A percentile compares a stretch with the other conserved stretches of the same genome.
Conservation (phyloP, 139 green algal genomes). For the Chlorella sorokiniana region DNA sequence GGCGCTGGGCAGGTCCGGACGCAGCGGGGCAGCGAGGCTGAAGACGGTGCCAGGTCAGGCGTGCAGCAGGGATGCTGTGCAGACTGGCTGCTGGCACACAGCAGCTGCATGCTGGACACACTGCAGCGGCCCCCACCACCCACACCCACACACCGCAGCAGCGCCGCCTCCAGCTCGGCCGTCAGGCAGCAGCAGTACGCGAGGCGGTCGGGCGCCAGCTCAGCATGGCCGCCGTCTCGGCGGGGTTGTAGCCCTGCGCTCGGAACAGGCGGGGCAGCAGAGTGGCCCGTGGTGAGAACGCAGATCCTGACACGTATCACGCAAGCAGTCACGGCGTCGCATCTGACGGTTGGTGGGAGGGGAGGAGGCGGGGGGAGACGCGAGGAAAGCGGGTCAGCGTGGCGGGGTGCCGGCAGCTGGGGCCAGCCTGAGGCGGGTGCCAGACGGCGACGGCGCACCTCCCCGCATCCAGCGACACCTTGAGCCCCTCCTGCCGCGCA, state of each 20-base stretch:
- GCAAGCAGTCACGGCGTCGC: too few relatives aligned
- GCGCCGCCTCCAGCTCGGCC: slow-evolving; percentile 43
- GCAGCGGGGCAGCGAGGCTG: background rate
- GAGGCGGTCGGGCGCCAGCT: slow-evolving; percentile 69
- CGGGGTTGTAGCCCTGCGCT: slow-evolving; percentile 43
- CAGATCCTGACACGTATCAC: background rate
- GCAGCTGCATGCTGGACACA: background rate
- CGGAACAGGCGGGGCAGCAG: too few relatives aligned
- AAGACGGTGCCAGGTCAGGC: background rate
- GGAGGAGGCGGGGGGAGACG: too few relatives aligned
- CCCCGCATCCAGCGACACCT: slow-evolving; percentile 75
- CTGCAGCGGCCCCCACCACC: background rate
- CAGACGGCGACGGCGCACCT: slow-evolving; percentile 38
- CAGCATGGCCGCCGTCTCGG: slow-evolving; percentile 70
- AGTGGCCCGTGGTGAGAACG: background rate
- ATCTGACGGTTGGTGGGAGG: too few relatives aligned
- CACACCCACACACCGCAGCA: slow-evolving; percentile 38
- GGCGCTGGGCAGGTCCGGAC: too few relatives aligned
- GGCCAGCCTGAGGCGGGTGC: too few relatives aligned
- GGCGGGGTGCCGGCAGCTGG: background rate
- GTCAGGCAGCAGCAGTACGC: slow-evolving; percentile 82
- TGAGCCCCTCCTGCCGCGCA: slow-evolving; percentile 57
- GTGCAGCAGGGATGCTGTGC: background rate
- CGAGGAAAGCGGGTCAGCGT: background rate
- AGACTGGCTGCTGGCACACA: background rate